Base-by-base conservation (phyloP, 352 stramenopile species). In the Phytophthora rubi region DNA sequence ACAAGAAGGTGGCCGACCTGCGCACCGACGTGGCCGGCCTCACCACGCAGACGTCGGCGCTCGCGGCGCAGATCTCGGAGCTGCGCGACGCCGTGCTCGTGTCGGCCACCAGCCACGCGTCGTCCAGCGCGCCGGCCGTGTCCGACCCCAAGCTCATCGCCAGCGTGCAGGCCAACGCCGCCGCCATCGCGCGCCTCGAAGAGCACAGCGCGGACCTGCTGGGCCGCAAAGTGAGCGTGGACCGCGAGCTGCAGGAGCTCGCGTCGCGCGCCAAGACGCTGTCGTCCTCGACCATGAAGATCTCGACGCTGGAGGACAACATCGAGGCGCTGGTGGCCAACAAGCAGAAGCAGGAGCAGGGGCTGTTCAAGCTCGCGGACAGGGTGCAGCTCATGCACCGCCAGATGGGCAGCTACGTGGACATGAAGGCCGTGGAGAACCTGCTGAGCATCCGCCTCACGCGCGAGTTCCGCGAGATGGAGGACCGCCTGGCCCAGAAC, bases 391-490 rank as follows among this genome's bases (percentile, higher is more conserved):
- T 75, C 3, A 75, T 92, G 53, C 74, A 91, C 52, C 82, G 82
- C 3, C 81, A 89, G 32, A 78, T 83, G 47, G 68, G 77, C 23
- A 78, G 70, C 44, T 76, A 85, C 4, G 70, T 85, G 5, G 88
- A 95, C 57, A 77, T 85, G 26, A 91, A 90, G 62, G 75, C 79
- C 2, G 80, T 95, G 8, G 83, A 92, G 49, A 85, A 91, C 48
- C 59, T 87, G 26, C 26, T 95, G 13, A 83, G 85, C 45, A 85
- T 92, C 44, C 80, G 80, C 6, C 71, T 95, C 1, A 78, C 85
- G 6, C 87, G 86, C 44, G 85, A 91, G 47, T 81, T 93, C 53
- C 80, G 87, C 48, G 84, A 91, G n/a, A 79, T 93, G 32, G 88
- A 95, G 49, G 81, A 82, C 9, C 84, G 88, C 1, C 59, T 90